Evolutionary conservation across 1,284 basidiomycete species (phyloP).

Genomic region (Coriolopsis trogii): DNA sequence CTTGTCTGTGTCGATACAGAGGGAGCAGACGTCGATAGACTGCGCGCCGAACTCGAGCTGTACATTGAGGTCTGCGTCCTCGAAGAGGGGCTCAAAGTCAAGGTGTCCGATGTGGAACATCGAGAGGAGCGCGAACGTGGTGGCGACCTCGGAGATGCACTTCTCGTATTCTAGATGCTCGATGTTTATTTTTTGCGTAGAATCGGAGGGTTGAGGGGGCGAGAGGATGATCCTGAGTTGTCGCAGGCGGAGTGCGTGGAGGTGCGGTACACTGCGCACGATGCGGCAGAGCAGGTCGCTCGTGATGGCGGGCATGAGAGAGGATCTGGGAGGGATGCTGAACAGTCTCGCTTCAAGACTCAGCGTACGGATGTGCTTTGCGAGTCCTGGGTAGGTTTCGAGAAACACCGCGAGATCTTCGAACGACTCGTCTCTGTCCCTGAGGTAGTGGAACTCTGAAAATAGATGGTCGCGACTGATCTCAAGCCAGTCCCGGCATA

Average conservation of each 20-base stretch:
- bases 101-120: constrained; percentile 6
- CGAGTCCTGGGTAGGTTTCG: background rate
- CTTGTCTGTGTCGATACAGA: background rate
- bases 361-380: constrained; percentile 1
- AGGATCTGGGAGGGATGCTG: background rate
- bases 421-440: constrained; percentile 5
- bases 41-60: background rate
- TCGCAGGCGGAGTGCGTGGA: background rate
- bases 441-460: constrained; percentile 4
- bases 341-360: constrained; percentile 12
- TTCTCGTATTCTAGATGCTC: constrained; percentile 12
- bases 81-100: constrained; percentile 7
- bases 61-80: background rate
- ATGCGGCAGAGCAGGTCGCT: constrained; percentile 3
- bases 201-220: background rate
- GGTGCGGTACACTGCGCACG: background rate
- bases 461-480: constrained; percentile 13
- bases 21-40: background rate
- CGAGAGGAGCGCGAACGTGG: constrained; percentile 1
- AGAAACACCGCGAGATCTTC: constrained; percentile 5
- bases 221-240: background rate
- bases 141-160: background rate
- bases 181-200: background rate
- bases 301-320: constrained; percentile 5
- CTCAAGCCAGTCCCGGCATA: constrained; percentile 10